Evolutionary conservation across 192 early-diverging fungal species (phyloP).

Genomic region (Dissophora globulifera): DNA sequence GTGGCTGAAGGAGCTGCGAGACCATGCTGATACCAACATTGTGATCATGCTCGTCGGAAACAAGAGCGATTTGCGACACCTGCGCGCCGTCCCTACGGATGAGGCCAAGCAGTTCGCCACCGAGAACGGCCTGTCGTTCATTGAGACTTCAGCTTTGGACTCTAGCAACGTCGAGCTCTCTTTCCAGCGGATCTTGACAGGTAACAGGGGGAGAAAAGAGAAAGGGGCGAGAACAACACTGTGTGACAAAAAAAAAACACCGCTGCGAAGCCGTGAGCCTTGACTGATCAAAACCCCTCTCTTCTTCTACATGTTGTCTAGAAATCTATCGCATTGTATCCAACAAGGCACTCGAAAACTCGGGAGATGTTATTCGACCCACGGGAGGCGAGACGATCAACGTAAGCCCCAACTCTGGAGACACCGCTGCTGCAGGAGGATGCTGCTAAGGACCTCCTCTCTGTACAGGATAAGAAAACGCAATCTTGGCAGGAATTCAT

Average conservation of each 20-base stretch:
- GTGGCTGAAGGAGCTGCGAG: slow-evolving; percentile 98
- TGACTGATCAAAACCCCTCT: no score
- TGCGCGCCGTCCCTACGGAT: slow-evolving; percentile 97
- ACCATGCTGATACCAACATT: slow-evolving; percentile 98
- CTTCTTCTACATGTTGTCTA: no score
- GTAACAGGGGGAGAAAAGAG: slow-evolving; percentile 53
- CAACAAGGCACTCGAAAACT: slow-evolving; percentile 92
- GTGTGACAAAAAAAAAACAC: no score
- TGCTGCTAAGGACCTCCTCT: slow-evolving; percentile 69
- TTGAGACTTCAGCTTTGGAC: slow-evolving; percentile 98
- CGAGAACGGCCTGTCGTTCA: slow-evolving; percentile 95
- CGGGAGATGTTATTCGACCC: slow-evolving; percentile 73
- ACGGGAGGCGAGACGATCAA: slow-evolving; percentile 77
- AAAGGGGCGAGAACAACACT: no score
- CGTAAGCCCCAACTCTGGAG: slow-evolving; percentile 67
- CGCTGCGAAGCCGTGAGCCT: no score
- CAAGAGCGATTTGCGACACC: slow-evolving; percentile 98
- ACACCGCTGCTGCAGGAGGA: slow-evolving; percentile 65
- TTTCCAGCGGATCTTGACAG: slow-evolving; percentile 95
- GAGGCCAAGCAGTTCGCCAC: slow-evolving; percentile 98
- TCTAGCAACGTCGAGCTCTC: slow-evolving; percentile 95
- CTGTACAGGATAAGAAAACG: not conserved
- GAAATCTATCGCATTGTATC: slow-evolving; percentile 97
- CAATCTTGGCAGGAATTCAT: no score
- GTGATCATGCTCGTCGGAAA: slow-evolving; percentile 99